A percentile compares a stretch with the other conserved stretches of the same genome.
phyloP scores from a whole-genome alignment of 1,139 yeast species.

The Petasospora rhodanensis region DNA sequence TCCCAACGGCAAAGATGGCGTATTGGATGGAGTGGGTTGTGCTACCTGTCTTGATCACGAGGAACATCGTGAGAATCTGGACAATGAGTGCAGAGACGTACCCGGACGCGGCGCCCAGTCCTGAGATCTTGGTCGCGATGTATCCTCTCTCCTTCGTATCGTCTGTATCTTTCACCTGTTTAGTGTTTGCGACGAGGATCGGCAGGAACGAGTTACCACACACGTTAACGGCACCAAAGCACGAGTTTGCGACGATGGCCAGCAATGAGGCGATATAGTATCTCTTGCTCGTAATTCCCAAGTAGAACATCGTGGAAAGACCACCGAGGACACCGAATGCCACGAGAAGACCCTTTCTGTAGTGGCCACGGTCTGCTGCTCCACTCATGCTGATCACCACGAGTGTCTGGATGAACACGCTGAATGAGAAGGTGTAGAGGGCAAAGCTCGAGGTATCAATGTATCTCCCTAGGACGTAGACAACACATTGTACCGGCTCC shows the following conservation, averaged over 20 bases:
- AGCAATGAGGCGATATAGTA: constrained; percentile 52
- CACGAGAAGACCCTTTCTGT: constrained; percentile 47
- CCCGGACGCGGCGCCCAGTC: constrained; percentile 63
- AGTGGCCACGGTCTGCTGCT: constrained; percentile 52
- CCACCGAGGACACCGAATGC: constrained; percentile 55
- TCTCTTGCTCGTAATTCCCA: constrained; percentile 38
- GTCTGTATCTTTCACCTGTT: constrained; percentile 1
- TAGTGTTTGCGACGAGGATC: constrained; percentile 36
- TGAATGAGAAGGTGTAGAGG: constrained; percentile 59
- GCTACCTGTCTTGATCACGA: constrained; percentile 42
- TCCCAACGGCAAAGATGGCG: constrained; percentile 55
- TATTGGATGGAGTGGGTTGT: constrained; percentile 43
- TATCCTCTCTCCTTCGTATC: constrained; percentile 26
- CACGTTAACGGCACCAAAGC: constrained; percentile 69
- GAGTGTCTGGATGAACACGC: constrained; percentile 60
- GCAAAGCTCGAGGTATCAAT: constrained; percentile 69
- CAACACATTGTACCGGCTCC: constrained; percentile 34
- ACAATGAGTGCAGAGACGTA: constrained; percentile 60
- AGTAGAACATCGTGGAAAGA: constrained; percentile 41
- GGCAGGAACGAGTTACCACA: constrained; percentile 73
- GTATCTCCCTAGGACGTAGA: constrained; percentile 43
- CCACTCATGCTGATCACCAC: constrained; percentile 67
- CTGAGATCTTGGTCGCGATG: constrained; percentile 47
- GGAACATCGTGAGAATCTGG: constrained; percentile 48
- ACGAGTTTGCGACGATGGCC: constrained; percentile 58